These are phyloP conservation scores for Euphorbia peplus DNA, from an alignment of 345 rosid species.

Conservation along the genomic window DNA sequence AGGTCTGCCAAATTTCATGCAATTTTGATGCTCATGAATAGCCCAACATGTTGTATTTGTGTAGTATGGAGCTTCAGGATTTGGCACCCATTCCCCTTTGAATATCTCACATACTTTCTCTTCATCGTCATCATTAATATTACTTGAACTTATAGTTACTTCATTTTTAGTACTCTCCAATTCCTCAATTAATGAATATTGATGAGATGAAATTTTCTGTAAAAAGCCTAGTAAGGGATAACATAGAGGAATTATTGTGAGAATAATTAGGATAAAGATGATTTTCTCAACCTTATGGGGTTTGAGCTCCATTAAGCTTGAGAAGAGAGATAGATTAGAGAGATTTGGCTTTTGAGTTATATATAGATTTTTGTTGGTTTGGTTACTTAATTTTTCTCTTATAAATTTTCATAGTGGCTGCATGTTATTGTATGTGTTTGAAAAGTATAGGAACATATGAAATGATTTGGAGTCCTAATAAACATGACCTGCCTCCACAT, in stretches of 20 bases:
- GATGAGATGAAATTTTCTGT: too few species aligned
- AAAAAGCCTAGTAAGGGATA: constrained; percentile 30
- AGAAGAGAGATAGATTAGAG: constrained; percentile 4
- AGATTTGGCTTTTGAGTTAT: neutral
- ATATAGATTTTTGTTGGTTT: neutral
- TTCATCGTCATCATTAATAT: too few species aligned
- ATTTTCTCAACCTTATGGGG: constrained; percentile 7
- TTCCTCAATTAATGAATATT: too few species aligned
- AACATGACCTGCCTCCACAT: neutral
- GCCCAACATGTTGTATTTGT: constrained; percentile 89
- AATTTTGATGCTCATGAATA: constrained; percentile 92
- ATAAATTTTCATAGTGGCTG: neutral
- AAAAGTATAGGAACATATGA: too few species aligned
- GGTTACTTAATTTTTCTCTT: neutral
- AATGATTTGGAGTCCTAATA: neutral
- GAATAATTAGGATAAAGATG: constrained; percentile 26
- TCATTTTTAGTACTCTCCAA: neutral
- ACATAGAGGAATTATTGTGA: constrained; percentile 38
- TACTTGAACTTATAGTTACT: too few species aligned
- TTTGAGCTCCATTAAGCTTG: constrained; percentile 14
- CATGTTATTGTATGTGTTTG: too few species aligned
- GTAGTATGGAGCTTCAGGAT: constrained; percentile 75
- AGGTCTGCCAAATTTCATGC: constrained; percentile 84
- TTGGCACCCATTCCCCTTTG: constrained; percentile 79
- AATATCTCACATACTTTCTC: constrained; percentile 56